Evolutionary conservation across 306 rosid species (phyloP).

Genomic region (Quercus suber): DNA sequence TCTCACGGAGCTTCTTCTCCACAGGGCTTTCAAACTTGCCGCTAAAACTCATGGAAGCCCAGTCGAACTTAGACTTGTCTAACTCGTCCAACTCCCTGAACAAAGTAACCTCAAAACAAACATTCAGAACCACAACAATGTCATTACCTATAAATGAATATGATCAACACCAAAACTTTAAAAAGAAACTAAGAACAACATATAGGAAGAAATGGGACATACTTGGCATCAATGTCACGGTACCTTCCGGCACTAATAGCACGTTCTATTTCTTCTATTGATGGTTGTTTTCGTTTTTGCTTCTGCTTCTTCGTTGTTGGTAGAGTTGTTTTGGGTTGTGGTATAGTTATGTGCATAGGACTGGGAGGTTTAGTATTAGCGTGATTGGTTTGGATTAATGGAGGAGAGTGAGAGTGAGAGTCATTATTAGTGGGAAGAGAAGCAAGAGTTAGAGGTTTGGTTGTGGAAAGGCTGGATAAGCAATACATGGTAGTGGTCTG

Average conservation of each 20-base stretch:
- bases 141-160: background rate
- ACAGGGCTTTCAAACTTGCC: slow-evolving; percentile 54
- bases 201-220: background rate
- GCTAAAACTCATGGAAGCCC: slow-evolving; percentile 44
- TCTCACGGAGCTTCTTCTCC: slow-evolving; percentile 65
- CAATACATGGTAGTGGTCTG: slow-evolving; percentile 36
- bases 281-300: slow-evolving; percentile 36
- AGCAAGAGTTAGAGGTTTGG: slow-evolving; percentile 32
- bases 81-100: slow-evolving; percentile 50
- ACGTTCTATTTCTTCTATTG: slow-evolving; percentile 65
- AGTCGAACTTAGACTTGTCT: slow-evolving; percentile 44
- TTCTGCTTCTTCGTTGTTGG: slow-evolving; percentile 11
- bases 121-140: background rate
- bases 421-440: slow-evolving; percentile 28
- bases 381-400: slow-evolving; percentile 15
- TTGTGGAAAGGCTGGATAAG: slow-evolving; percentile 33
- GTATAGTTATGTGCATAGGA: background rate
- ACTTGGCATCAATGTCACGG: slow-evolving; percentile 63
- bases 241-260: slow-evolving; percentile 82
- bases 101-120: background rate
- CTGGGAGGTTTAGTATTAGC: background rate
- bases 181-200: background rate
- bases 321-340: slow-evolving; percentile 9
- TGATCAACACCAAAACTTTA: background rate
- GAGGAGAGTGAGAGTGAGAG: slow-evolving; percentile 14